phyloP scores from a whole-genome alignment of 805 yeast genomes.

The Lipomyces sp. region DNA sequence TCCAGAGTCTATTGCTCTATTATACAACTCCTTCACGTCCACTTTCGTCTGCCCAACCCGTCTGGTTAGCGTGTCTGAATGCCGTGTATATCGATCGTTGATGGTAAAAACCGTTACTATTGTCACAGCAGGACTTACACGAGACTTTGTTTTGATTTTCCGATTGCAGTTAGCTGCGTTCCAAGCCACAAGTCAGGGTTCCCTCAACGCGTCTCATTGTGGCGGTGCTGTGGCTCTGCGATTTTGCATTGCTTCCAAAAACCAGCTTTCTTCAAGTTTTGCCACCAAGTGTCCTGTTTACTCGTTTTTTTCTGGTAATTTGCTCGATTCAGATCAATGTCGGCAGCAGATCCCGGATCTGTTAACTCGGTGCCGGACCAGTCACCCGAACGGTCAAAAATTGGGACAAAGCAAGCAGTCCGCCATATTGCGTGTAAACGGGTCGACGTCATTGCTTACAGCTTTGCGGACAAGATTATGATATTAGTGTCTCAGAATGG shows the following conservation, averaged over 20 bases:
- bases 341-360: neutral
- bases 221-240: too few species aligned
- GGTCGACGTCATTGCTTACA: constrained; percentile 27
- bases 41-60: neutral
- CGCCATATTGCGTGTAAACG: constrained; percentile 24
- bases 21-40: neutral
- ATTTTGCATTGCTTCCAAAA: too few species aligned
- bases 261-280: too few species aligned
- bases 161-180: too few species aligned
- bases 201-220: too few species aligned
- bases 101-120: neutral
- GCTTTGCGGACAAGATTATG: constrained; percentile 35
- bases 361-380: neutral
- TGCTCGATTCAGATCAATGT: neutral
- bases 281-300: neutral
- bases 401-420: constrained; percentile 18
- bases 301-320: neutral
- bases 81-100: neutral
- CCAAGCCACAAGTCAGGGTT: neutral
- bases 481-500: constrained; percentile 28
- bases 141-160: neutral
- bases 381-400: constrained; percentile 5
- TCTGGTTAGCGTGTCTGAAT: neutral
- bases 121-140: neutral
- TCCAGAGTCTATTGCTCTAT: neutral